Conservation (phyloP, 2,329 filamentous ascomycete genomes). For the Ilyonectria robusta region DNA sequence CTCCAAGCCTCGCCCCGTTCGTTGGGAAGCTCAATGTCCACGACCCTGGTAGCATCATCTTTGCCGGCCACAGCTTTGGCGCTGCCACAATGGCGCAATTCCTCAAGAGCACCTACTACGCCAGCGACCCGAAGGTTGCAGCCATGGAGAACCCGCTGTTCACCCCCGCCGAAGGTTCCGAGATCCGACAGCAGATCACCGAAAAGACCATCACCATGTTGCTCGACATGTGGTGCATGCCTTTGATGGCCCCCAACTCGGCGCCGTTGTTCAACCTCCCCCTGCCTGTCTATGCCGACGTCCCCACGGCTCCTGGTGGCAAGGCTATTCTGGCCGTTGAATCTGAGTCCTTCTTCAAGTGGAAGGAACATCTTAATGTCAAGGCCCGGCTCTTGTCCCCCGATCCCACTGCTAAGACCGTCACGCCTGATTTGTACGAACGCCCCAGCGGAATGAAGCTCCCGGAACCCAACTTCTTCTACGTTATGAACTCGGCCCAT, state of each 20-base stretch:
- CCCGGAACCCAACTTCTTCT: constrained; percentile 78
- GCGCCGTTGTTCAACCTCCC: constrained; percentile 79
- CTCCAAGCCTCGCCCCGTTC: constrained; percentile 70
- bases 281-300: constrained; percentile 75
- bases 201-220: constrained; percentile 76
- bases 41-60: constrained; percentile 79
- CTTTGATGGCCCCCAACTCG: constrained; percentile 74
- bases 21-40: constrained; percentile 75
- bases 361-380: constrained; percentile 78
- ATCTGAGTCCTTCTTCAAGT: constrained; percentile 84
- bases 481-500: constrained; percentile 81
- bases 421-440: constrained; percentile 59
- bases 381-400: constrained; percentile 77
- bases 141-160: constrained; percentile 72
- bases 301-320: constrained; percentile 66
- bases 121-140: constrained; percentile 60
- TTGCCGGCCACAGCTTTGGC: constrained; percentile 87
- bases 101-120: constrained; percentile 84
- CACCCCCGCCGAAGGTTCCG: constrained; percentile 67
- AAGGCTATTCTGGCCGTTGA: constrained; percentile 77
- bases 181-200: constrained; percentile 76
- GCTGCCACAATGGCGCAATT: constrained; percentile 82
- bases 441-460: constrained; percentile 60
- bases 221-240: constrained; percentile 86
- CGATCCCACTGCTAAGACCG: constrained; percentile 60